These are phyloP conservation scores for Fagopyrum homotropicum DNA, from an alignment of 148 eudicot genomes.

Conservation along the genomic window DNA sequence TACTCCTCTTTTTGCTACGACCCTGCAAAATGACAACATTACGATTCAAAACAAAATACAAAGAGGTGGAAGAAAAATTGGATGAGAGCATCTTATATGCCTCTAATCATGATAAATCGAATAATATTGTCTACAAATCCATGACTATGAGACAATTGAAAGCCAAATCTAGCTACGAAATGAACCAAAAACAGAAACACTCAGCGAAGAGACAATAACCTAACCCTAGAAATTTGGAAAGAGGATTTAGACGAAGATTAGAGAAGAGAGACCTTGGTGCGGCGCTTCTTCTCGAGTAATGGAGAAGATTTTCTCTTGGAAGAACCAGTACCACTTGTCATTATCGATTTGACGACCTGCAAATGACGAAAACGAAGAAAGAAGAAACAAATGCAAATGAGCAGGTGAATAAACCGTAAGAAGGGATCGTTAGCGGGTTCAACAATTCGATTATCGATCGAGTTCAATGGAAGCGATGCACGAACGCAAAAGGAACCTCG, in stretches of 20 bases:
- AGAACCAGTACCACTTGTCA: slow-evolving; percentile 9
- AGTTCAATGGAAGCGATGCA: slow-evolving; percentile 1
- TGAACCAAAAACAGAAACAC: not conserved
- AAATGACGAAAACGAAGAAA: slow-evolving; percentile 11
- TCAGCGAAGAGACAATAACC: not conserved
- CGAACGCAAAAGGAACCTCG: not conserved
- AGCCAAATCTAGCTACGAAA: not conserved
- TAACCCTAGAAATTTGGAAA: slow-evolving; percentile 11
- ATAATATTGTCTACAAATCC: not conserved
- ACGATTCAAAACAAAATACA: not conserved
- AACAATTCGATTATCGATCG: not conserved
- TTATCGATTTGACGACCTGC: slow-evolving; percentile 12
- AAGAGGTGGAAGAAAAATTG: not conserved
- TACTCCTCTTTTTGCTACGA: slow-evolving; percentile 48
- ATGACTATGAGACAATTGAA: not conserved
- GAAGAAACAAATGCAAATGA: not conserved
- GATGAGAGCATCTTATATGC: not conserved
- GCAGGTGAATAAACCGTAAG: not conserved
- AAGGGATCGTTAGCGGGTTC: not conserved
- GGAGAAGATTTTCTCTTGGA: slow-evolving; percentile 16
- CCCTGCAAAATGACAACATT: slow-evolving; percentile 28
- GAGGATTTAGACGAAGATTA: not conserved
- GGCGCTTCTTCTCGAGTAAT: slow-evolving; percentile 12
- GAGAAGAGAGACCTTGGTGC: slow-evolving; percentile 3
- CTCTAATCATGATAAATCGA: not conserved